These are phyloP conservation scores for Pichia rugopelliculosa DNA, from an alignment of 805 yeast species.

Conservation along the genomic window DNA sequence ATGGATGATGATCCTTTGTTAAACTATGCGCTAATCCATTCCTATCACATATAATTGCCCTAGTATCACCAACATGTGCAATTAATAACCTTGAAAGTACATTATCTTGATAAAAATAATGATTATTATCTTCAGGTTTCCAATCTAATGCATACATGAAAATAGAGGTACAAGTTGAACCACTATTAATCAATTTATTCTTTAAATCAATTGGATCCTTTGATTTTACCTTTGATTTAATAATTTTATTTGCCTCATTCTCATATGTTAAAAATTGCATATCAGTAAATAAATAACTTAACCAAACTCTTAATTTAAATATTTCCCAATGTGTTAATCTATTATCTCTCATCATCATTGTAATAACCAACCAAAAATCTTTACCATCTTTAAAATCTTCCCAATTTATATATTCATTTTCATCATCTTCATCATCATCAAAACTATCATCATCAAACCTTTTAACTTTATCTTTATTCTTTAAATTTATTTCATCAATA, in stretches of 20 bases:
- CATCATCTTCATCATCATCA: not conserved
- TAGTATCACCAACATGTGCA: slow-evolving; percentile 91
- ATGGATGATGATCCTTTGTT: slow-evolving; percentile 81
- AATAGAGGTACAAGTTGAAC: slow-evolving; percentile 31
- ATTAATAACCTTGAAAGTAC: slow-evolving; percentile 62
- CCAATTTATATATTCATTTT: slow-evolving; percentile 2
- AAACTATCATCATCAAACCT: not conserved
- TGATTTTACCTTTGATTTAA: not conserved
- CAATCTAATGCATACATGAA: slow-evolving; percentile 27
- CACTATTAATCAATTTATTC: slow-evolving; percentile 21
- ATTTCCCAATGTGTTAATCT: slow-evolving; percentile 39
- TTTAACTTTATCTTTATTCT: not conserved
- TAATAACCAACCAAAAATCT: slow-evolving; percentile 10
- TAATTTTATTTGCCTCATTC: slow-evolving; percentile 14
- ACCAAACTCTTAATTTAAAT: slow-evolving; percentile 49
- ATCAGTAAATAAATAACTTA: slow-evolving; percentile 62
- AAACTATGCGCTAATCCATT: slow-evolving; percentile 73
- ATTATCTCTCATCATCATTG: slow-evolving; percentile 5
- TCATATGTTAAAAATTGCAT: slow-evolving; percentile 41
- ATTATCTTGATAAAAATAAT: slow-evolving; percentile 55
- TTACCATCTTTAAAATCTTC: slow-evolving; percentile 13
- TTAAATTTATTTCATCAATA: slow-evolving; percentile 6
- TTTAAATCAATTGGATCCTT: not conserved
- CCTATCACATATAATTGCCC: slow-evolving; percentile 77
- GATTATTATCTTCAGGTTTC: slow-evolving; percentile 22